Conservation (phyloP, 805 yeast species). For the Blastobotrys parvus region DNA sequence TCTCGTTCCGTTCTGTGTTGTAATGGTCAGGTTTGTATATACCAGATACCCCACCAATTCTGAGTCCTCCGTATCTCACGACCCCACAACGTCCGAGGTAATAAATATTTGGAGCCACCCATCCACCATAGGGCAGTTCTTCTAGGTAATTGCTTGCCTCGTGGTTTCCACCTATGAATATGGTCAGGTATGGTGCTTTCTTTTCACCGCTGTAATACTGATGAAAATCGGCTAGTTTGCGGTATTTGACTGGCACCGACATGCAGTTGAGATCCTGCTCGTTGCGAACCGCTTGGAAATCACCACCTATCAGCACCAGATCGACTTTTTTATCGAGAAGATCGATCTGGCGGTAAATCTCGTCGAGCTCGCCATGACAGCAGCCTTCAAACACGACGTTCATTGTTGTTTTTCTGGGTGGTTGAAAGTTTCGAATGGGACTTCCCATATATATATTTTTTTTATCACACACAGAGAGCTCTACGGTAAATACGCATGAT, state of each 20-base stretch:
- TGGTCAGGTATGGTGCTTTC: constrained; percentile 65
- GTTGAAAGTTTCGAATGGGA: no score
- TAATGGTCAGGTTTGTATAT: constrained; percentile 55
- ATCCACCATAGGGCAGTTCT: constrained; percentile 79
- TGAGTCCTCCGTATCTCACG: constrained; percentile 64
- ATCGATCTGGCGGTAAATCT: constrained; percentile 40
- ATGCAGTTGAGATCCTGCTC: constrained; percentile 56
- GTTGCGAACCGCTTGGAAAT: constrained; percentile 74
- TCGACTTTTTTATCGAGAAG: constrained; percentile 33
- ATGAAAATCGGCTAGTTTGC: constrained; percentile 69
- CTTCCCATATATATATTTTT: no score
- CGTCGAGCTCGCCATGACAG: constrained; percentile 70
- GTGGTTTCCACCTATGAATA: constrained; percentile 93
- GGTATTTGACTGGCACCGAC: constrained; percentile 74
- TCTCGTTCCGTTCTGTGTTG: constrained; percentile 33
- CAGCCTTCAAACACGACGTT: constrained; percentile 79
- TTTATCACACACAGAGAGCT: no score
- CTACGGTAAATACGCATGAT: neutral
- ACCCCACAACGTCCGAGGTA: constrained; percentile 74
- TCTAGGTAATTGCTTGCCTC: constrained; percentile 75
- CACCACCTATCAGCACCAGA: constrained; percentile 77
- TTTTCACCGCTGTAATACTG: constrained; percentile 53
- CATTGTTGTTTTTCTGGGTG: constrained; percentile 4
- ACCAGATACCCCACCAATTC: constrained; percentile 80
- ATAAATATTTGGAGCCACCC: constrained; percentile 84